Conservation (phyloP, 2,329 filamentous ascomycete species). For the Epichloe coenophiala region DNA sequence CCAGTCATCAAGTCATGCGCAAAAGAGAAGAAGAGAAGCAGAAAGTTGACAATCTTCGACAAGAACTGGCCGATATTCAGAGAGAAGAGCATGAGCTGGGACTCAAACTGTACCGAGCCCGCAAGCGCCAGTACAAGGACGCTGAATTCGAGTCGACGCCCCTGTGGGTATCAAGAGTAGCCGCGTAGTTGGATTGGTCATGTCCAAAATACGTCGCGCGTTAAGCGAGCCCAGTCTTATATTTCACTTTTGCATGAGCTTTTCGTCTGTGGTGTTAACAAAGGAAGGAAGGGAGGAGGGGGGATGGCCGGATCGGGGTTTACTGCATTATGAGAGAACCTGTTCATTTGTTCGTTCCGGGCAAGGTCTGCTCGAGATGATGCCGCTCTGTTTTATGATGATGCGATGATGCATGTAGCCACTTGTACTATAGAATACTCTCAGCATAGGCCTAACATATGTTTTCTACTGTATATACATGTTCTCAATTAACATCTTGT, state of each 20-base stretch:
- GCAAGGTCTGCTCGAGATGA: background rate
- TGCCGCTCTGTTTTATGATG: background rate
- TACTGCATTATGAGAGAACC: background rate
- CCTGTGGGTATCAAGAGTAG: slow-evolving; percentile 69
- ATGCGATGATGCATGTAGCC: background rate
- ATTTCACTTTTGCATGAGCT: background rate
- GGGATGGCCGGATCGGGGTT: background rate
- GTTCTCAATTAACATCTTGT: background rate
- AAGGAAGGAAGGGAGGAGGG: too few relatives aligned
- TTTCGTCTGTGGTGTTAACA: background rate
- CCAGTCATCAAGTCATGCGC: slow-evolving; percentile 47
- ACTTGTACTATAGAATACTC: background rate
- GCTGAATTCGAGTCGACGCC: slow-evolving; percentile 50
- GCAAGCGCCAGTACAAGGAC: slow-evolving; percentile 60
- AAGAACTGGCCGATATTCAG: slow-evolving; percentile 58
- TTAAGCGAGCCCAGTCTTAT: background rate
- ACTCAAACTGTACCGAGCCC: slow-evolving; percentile 57
- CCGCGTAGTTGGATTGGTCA: slow-evolving; percentile 31
- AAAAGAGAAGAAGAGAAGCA: slow-evolving; percentile 44
- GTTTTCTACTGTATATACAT: too few relatives aligned
- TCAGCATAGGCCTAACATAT: background rate
- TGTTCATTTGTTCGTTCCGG: background rate
- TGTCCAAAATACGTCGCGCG: too few relatives aligned
- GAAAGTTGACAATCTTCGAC: slow-evolving; percentile 52
- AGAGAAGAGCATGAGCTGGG: slow-evolving; percentile 69